phyloP scores from a whole-genome alignment of 371 early-diverging fungal species.

The Apophysomyces ossiformis region DNA sequence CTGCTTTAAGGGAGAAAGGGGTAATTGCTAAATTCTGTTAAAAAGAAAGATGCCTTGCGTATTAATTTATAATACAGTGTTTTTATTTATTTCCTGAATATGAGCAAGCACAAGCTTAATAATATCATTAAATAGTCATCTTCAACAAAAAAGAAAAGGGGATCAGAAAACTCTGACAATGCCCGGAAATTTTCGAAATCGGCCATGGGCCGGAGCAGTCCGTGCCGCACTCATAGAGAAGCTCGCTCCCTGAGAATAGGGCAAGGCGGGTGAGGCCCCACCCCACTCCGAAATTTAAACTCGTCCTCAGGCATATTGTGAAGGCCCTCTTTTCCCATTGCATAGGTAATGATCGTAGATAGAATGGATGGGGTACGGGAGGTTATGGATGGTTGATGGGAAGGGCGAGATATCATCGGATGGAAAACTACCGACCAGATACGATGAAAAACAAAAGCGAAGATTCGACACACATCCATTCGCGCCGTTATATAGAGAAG shows the following conservation, averaged over 20 bases:
- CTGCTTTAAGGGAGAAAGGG: too few relatives aligned
- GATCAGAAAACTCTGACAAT: too few relatives aligned
- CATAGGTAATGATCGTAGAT: slow-evolving; percentile 6
- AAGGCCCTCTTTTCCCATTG: slow-evolving; percentile 11
- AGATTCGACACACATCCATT: background rate
- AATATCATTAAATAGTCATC: too few relatives aligned
- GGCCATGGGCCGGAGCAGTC: background rate
- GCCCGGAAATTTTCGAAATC: too few relatives aligned
- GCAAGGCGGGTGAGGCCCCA: background rate
- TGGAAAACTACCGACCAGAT: background rate
- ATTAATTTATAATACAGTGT: too few relatives aligned
- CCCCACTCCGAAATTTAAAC: slow-evolving; percentile 4
- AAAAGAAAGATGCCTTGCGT: too few relatives aligned
- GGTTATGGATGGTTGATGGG: background rate
- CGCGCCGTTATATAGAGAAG: background rate
- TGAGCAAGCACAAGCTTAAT: too few relatives aligned
- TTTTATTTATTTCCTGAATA: too few relatives aligned
- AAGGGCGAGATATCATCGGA: background rate
- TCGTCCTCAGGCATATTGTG: slow-evolving; percentile 2
- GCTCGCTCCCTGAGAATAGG: background rate
- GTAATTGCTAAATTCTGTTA: too few relatives aligned
- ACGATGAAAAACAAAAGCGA: background rate
- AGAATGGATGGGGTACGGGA: background rate
- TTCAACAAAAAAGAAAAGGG: too few relatives aligned
- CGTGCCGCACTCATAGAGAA: background rate